These are phyloP conservation scores for Trapa bicornis DNA, from an alignment of 345 rosid species.

Conservation along the genomic window DNA sequence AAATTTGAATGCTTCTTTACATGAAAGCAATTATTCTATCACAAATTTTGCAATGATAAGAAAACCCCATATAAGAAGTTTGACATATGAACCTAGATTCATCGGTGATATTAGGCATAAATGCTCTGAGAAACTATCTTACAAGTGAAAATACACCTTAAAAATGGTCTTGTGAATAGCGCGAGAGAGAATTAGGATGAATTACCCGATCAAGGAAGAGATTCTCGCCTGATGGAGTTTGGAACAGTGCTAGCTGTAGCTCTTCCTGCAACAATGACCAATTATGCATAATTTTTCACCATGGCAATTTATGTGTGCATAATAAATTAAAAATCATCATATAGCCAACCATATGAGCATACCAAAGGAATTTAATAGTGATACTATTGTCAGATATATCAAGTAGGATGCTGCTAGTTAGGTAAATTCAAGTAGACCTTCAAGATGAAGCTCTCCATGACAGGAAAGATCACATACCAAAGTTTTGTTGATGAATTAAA, in stretches of 20 bases:
- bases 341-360: not conserved
- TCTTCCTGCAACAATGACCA: slow-evolving; percentile 52
- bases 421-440: not conserved
- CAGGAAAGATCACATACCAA: not conserved
- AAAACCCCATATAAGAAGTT: not conserved
- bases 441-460: not conserved
- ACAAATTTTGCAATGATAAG: not conserved
- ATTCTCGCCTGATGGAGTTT: slow-evolving; percentile 48
- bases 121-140: not conserved
- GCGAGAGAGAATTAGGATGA: not conserved
- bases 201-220: slow-evolving; percentile 83
- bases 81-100: not conserved
- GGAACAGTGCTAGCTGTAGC: slow-evolving; percentile 64
- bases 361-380: not conserved
- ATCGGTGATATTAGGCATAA: not conserved
- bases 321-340: not conserved
- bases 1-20: not conserved
- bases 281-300: not conserved
- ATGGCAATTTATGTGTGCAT: too few relatives aligned
- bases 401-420: not conserved
- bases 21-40: not conserved
- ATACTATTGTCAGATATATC: not conserved
- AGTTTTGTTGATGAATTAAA: not conserved
- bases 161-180: not conserved
- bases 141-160: not conserved